phyloP scores from a whole-genome alignment of 2,329 filamentous ascomycete genomes.

The Aspergillus floridensis region DNA sequence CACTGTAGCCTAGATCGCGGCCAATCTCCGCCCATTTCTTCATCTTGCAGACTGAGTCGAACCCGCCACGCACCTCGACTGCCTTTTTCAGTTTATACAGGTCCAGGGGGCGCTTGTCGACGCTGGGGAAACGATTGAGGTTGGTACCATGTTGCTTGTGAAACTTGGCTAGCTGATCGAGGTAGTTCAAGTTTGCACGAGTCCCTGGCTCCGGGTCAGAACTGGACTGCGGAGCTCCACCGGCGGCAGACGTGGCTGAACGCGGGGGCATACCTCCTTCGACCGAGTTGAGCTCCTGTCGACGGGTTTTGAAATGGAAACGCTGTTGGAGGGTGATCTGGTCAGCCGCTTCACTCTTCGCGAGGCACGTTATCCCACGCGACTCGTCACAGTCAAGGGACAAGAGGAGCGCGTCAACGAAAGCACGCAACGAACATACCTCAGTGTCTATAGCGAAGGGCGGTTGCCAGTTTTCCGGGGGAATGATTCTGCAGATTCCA shows the following conservation, averaged over 20 bases:
- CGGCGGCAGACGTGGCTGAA: constrained; percentile 28
- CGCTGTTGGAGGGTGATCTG: constrained; percentile 54
- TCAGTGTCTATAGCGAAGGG: constrained; percentile 95
- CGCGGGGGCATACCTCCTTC: constrained; percentile 73
- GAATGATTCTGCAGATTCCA: constrained; percentile 93
- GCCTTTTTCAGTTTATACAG: constrained; percentile 95
- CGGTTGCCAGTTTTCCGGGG: constrained; percentile 90
- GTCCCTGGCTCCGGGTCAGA: constrained; percentile 64
- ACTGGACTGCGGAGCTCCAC: constrained; percentile 30
- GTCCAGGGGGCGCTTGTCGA: constrained; percentile 95
- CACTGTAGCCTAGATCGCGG: constrained; percentile 92
- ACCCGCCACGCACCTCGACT: constrained; percentile 89
- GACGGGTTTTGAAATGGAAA: constrained; percentile 94
- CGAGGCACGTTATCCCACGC: too few relatives aligned
- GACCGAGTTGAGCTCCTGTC: constrained; percentile 95
- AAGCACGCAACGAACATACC: constrained; percentile 53
- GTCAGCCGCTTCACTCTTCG: constrained; percentile 27
- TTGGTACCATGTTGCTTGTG: constrained; percentile 96
- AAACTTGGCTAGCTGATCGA: constrained; percentile 92
- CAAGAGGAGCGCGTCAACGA: neutral
- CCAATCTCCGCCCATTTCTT: constrained; percentile 99
- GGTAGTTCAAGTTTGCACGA: constrained; percentile 90
- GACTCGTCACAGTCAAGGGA: neutral
- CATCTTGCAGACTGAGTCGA: constrained; percentile 92
- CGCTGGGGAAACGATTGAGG: constrained; percentile 88